Evolutionary conservation across 305 asterid genomes (phyloP).

Genomic region (Fraxinus nigra): DNA sequence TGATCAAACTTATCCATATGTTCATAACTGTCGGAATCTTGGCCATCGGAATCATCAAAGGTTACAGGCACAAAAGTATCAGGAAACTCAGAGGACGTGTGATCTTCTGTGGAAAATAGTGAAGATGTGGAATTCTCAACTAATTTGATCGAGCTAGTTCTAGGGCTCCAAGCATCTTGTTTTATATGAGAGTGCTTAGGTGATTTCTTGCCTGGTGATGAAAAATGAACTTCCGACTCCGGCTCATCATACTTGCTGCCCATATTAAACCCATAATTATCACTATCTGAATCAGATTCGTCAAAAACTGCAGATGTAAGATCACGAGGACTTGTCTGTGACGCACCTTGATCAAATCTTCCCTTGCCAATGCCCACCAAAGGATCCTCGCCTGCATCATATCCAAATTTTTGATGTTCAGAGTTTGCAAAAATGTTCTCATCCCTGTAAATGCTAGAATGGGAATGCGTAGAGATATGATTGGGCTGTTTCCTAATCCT

Average conservation of each 20-base stretch:
- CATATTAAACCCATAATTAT: slow-evolving; percentile 29
- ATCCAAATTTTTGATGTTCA: slow-evolving; percentile 35
- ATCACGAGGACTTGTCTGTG: slow-evolving; percentile 38
- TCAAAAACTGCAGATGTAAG: slow-evolving; percentile 52
- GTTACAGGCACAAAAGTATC: slow-evolving; percentile 35
- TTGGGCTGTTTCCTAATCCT: slow-evolving; percentile 37
- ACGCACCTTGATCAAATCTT: slow-evolving; percentile 29
- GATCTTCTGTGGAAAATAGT: slow-evolving; percentile 25
- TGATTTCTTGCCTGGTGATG: neutral
- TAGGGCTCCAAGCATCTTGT: slow-evolving; percentile 3
- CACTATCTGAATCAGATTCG: slow-evolving; percentile 59
- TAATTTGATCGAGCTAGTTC: slow-evolving; percentile 32
- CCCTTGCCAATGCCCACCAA: slow-evolving; percentile 28
- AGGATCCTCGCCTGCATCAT: slow-evolving; percentile 34
- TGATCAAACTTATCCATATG: slow-evolving; percentile 27
- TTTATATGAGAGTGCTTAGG: neutral
- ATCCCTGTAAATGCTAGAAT: slow-evolving; percentile 38
- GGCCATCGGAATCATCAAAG: slow-evolving; percentile 62
- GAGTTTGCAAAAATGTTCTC: slow-evolving; percentile 44
- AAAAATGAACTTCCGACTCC: slow-evolving; percentile 18
- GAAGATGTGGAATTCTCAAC: slow-evolving; percentile 29
- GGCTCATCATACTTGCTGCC: slow-evolving; percentile 50
- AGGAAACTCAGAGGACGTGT: slow-evolving; percentile 34
- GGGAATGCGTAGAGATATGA: slow-evolving; percentile 42
- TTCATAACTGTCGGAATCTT: slow-evolving; percentile 47